Conservation (phyloP, 139 green algal species). For the Closterium sp. region DNA sequence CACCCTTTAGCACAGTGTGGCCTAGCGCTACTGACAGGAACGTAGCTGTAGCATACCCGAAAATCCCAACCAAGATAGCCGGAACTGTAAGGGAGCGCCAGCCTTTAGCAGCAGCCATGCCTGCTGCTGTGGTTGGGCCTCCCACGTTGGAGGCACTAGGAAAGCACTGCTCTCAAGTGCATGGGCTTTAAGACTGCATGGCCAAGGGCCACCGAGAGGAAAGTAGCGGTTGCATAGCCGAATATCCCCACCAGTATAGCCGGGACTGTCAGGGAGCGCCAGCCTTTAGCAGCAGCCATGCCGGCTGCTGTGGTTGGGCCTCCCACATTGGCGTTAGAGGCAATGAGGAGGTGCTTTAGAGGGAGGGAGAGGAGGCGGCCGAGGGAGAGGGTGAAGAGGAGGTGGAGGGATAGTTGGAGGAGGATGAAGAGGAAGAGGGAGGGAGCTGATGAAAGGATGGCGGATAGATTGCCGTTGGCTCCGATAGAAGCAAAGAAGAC, state of each 20-base stretch:
- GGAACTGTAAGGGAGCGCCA: not conserved
- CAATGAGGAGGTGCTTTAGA: slow-evolving; percentile 71
- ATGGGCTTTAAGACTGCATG: slow-evolving; percentile 29
- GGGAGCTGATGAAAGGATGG: slow-evolving; percentile 76
- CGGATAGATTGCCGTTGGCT: slow-evolving; percentile 69
- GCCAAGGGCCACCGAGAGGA: slow-evolving; percentile 37
- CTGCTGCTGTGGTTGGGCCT: not conserved
- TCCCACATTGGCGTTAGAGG: slow-evolving; percentile 91
- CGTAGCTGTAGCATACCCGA: not conserved
- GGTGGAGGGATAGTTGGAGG: slow-evolving; percentile 57
- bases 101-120: not conserved
- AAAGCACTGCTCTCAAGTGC: not conserved
- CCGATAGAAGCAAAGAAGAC: slow-evolving; percentile 89
- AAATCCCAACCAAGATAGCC: not conserved
- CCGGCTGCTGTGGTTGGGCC: slow-evolving; percentile 82
- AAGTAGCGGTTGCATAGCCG: slow-evolving; percentile 70
- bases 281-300: slow-evolving; percentile 87
- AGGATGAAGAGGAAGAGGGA: slow-evolving; percentile 80
- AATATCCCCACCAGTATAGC: slow-evolving; percentile 80
- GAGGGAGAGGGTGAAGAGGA: slow-evolving; percentile 54
- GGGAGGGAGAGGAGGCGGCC: slow-evolving; percentile 66
- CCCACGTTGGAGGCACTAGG: not conserved
- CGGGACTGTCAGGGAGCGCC: slow-evolving; percentile 73
- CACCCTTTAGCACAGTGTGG: slow-evolving; percentile 87
- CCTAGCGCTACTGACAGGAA: not conserved